These are phyloP conservation scores for Microdochium trichocladiopsis DNA, from an alignment of 2,329 filamentous ascomycete species.

Conservation along the genomic window DNA sequence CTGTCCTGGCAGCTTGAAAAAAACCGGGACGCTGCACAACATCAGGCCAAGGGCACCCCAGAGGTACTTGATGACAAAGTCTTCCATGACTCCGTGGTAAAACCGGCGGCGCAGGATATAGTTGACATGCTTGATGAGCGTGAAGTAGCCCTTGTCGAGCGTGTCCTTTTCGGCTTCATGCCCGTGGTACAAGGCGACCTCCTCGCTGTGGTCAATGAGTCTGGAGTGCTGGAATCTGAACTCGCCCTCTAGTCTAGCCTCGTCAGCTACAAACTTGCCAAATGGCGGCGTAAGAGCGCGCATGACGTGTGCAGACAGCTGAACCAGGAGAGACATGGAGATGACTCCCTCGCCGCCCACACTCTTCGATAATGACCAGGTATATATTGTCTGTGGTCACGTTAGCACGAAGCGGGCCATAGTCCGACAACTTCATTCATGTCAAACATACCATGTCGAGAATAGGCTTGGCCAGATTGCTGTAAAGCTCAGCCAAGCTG, in stretches of 20 bases:
- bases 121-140: slow-evolving; percentile 97
- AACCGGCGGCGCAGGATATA: slow-evolving; percentile 83
- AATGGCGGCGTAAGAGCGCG: slow-evolving; percentile 91
- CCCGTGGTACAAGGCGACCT: slow-evolving; percentile 85
- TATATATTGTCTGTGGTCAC: slow-evolving; percentile 66
- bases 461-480: slow-evolving; percentile 89
- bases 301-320: slow-evolving; percentile 90
- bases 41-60: slow-evolving; percentile 91
- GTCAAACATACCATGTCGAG: slow-evolving; percentile 68
- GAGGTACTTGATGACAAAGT: slow-evolving; percentile 99
- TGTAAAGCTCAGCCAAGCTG: slow-evolving; percentile 89
- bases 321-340: slow-evolving; percentile 90
- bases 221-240: slow-evolving; percentile 93
- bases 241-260: slow-evolving; percentile 88
- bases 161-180: slow-evolving; percentile 95
- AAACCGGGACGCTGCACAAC: slow-evolving; percentile 91
- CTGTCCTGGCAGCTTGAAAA: slow-evolving; percentile 81
- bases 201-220: slow-evolving; percentile 92
- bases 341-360: slow-evolving; percentile 96
- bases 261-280: slow-evolving; percentile 94
- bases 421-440: not conserved
- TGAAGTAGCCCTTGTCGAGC: slow-evolving; percentile 97
- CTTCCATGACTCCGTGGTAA: slow-evolving; percentile 99
- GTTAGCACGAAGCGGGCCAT: not conserved
- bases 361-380: slow-evolving; percentile 84